Base-by-base conservation (phyloP, 352 stramenopile species). In the Globisporangium cederbergense region DNA sequence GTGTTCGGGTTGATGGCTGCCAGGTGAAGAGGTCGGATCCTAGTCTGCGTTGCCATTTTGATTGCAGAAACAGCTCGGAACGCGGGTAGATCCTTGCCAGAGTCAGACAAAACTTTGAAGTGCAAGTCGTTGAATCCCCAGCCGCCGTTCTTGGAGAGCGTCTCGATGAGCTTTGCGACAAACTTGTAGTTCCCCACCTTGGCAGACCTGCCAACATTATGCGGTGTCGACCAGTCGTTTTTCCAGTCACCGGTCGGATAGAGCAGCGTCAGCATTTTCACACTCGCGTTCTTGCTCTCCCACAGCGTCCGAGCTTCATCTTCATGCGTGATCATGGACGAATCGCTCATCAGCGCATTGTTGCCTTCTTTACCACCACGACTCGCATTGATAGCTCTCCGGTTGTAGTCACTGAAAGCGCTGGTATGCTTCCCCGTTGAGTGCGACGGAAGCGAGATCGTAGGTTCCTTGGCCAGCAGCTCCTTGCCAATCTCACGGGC, bases 321-420 rank as follows among this genome's bases (percentile, higher is more conserved):
- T 11, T 65, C n/a, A 3, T 34, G 11, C 1, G 52, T 43, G 20
- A 69, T 20, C 13, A 8, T 13, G 34, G 50, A 40, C 28, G 50
- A 40, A 4, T 30, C 54, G 20, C 56, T 62, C 16, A 91, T 67
- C 1, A 93, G 63, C 6, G 85, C 85, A 14, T 91, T 91, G 57
- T 91, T 90, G 45, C 85, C 85, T 69, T 93, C 85, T 52, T 86
- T 88, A 2, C 85, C 85, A 7, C 82, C 82, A 5, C 85, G 85
- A 75, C 85, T 93, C 14, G 85, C 85, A 54, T 93, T 93, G 62
- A 93, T 87, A 22, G 84, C 82, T 16, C 85, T 77, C 0, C 85
- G 81, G 63, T 93, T 91, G 69, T 93, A 93, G 55, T 93, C 85
- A 61, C 85, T 93, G 66, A 73, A 93, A 18, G 74, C 61, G 60